Percentiles rank a stretch among this genome's conserved stretches.
These are phyloP conservation scores for Mariannaea sp. DNA, from an alignment of 2,329 filamentous ascomycete genomes.

Conservation along the genomic window DNA sequence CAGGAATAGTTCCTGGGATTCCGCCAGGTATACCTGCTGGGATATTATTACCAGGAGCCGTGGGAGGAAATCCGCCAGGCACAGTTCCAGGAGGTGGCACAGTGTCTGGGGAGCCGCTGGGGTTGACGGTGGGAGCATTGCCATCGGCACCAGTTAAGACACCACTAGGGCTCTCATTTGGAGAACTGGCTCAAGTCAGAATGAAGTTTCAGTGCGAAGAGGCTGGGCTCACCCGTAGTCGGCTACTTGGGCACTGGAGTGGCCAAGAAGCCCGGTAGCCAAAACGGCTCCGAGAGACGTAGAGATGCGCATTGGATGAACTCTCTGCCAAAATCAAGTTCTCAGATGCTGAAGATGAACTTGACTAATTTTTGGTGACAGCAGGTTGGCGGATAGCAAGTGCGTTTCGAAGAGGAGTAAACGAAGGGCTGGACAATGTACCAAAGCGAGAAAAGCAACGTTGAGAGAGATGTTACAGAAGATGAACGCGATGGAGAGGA, in stretches of 20 bases:
- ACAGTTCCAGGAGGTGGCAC: conserved; percentile 22
- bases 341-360: not conserved
- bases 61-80: conserved; percentile 25
- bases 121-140: conserved; percentile 20
- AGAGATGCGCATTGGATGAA: conserved; percentile 45
- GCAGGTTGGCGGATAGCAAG: not conserved
- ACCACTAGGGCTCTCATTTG: conserved; percentile 18
- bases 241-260: conserved; percentile 40
- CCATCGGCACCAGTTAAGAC: conserved; percentile 17
- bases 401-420: conserved; percentile 1
- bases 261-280: conserved; percentile 43
- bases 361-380: too few relatives aligned
- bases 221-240: conserved; percentile 41
- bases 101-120: conserved; percentile 23
- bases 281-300: conserved; percentile 44
- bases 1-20: conserved; percentile 21
- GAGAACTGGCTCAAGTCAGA: conserved; percentile 24
- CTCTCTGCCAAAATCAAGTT: conserved; percentile 8
- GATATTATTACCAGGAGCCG: conserved; percentile 10
- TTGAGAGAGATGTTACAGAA: conserved; percentile 25
- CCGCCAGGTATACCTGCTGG: conserved; percentile 21
- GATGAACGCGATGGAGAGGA: conserved; percentile 25
- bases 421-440: conserved; percentile 18
- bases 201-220: not conserved
- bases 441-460: conserved; percentile 10